Evolutionary conservation across 352 stramenopile species (phyloP).

Genomic region (Phytophthora boehmeriae): DNA sequence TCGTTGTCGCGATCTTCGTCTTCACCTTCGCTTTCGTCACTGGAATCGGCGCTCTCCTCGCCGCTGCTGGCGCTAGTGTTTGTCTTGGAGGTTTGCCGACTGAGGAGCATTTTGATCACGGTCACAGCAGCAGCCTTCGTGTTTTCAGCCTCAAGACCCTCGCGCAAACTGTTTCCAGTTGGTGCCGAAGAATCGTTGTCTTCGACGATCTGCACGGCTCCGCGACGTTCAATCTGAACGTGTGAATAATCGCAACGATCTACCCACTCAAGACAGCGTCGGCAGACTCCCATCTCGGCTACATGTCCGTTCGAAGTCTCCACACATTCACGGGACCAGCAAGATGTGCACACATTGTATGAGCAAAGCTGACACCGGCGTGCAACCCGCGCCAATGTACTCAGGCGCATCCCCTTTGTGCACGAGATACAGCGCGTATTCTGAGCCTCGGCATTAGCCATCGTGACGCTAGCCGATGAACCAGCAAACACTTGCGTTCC

Average conservation of each 20-base stretch:
- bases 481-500: constrained; percentile 37
- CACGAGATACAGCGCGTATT: constrained; percentile 54
- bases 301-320: constrained; percentile 46
- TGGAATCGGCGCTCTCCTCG: constrained; percentile 1
- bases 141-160: constrained; percentile 23
- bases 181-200: neutral
- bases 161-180: constrained; percentile 28
- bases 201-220: constrained; percentile 33
- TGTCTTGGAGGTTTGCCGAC: neutral
- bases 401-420: constrained; percentile 45
- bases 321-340: constrained; percentile 43
- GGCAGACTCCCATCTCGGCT: constrained; percentile 41
- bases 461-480: constrained; percentile 3
- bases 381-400: constrained; percentile 22
- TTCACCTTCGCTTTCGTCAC: neutral
- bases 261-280: constrained; percentile 49
- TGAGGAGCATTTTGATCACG: constrained; percentile 46
- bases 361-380: constrained; percentile 49
- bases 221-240: constrained; percentile 27
- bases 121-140: constrained; percentile 38
- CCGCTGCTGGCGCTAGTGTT: constrained; percentile 14
- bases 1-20: constrained; percentile 15
- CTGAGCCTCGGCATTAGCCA: constrained; percentile 14
- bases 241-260: constrained; percentile 47
- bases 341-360: constrained; percentile 53